phyloP scores from a whole-genome alignment of 1,284 basidiomycete species.

The Lentinus polychrous region DNA sequence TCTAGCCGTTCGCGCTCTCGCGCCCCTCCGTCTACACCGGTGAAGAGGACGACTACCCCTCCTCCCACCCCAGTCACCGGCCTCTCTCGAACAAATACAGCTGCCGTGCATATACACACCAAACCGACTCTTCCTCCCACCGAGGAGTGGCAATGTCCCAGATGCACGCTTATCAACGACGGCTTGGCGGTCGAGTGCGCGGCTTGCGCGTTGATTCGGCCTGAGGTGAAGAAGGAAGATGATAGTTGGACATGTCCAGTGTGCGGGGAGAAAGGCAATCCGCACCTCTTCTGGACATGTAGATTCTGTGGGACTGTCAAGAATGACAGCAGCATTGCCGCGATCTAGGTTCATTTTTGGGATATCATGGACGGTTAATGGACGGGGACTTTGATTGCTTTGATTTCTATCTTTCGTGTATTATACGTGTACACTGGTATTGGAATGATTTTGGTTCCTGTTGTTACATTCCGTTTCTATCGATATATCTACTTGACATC shows the following conservation, averaged over 20 bases:
- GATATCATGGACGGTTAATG: neutral
- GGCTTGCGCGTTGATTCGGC: slow-evolving; percentile 51
- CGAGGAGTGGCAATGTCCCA: slow-evolving; percentile 56
- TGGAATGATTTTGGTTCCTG: no score
- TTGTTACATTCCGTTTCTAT: neutral
- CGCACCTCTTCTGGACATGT: slow-evolving; percentile 71
- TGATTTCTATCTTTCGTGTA: neutral
- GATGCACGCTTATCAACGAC: slow-evolving; percentile 69
- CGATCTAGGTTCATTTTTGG: neutral
- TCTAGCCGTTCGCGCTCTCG: neutral
- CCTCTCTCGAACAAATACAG: slow-evolving; percentile 7
- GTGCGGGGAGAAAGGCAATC: slow-evolving; percentile 60
- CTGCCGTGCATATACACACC: slow-evolving; percentile 1
- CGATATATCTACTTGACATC: neutral
- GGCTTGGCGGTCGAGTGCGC: slow-evolving; percentile 47
- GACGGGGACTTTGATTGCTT: neutral
- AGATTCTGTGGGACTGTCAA: slow-evolving; percentile 65
- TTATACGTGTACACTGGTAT: neutral
- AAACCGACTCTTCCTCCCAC: slow-evolving; percentile 9
- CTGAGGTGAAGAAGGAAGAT: slow-evolving; percentile 23
- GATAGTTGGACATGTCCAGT: slow-evolving; percentile 60
- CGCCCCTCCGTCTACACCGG: neutral
- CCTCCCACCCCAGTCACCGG: slow-evolving; percentile 3
- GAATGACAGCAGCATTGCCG: slow-evolving; percentile 19
- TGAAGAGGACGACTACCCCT: slow-evolving; percentile 4